Evolutionary conservation across 257 asterid genomes (phyloP).

Genomic region (Penstemon eatonii): DNA sequence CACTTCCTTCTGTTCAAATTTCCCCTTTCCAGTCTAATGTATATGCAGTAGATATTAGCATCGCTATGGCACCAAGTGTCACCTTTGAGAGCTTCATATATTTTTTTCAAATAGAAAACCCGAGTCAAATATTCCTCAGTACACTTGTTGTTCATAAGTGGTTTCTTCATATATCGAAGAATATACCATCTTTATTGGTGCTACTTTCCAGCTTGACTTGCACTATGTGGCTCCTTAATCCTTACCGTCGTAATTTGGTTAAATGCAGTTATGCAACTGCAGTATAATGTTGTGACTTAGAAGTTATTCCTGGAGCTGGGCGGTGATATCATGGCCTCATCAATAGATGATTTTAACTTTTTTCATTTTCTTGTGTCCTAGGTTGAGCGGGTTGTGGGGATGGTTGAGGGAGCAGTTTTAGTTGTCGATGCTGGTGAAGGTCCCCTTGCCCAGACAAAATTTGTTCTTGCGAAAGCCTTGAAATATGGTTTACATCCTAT

Average conservation of each 20-base stretch:
- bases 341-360: constrained; percentile 13
- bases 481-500: constrained; percentile 92
- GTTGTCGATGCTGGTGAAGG: constrained; percentile 99
- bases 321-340: constrained; percentile 7
- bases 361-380: constrained; percentile 31
- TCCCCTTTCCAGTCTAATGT: neutral
- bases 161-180: neutral
- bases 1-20: neutral
- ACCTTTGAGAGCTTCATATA: constrained; percentile 13
- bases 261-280: neutral
- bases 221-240: neutral
- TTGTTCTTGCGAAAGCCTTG: constrained; percentile 94
- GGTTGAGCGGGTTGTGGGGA: constrained; percentile 99
- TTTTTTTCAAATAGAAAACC: constrained; percentile 2
- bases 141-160: neutral
- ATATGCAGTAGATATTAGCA: neutral
- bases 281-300: neutral
- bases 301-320: constrained; percentile 8
- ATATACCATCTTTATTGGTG: neutral
- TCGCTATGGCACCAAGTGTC: constrained; percentile 3
- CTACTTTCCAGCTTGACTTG: constrained; percentile 9
- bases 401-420: constrained; percentile 99
- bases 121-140: no score
- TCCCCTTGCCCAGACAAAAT: constrained; percentile 93
- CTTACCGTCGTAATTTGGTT: neutral